Conservation (phyloP, 2,329 filamentous ascomycete species). For the Trichoderma sp. region DNA sequence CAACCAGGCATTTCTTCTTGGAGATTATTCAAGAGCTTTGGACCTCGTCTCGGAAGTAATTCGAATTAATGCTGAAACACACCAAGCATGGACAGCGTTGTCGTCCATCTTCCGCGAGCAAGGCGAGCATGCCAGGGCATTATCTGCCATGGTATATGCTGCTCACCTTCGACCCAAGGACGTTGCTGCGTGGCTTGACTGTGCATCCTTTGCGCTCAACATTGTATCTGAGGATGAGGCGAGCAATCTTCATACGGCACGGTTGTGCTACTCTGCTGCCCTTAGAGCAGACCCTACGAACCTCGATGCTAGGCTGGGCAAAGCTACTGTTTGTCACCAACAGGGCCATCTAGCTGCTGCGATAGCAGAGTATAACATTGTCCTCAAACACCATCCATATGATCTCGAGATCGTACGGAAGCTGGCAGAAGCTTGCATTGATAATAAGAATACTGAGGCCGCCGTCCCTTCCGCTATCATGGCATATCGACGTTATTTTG, state of each 20-base stretch:
- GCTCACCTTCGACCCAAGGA: constrained; percentile 62
- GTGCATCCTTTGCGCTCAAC: constrained; percentile 56
- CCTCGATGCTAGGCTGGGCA: constrained; percentile 56
- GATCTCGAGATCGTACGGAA: constrained; percentile 55
- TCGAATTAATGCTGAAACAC: constrained; percentile 64
- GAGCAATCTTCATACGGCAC: constrained; percentile 51
- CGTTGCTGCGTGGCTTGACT: constrained; percentile 56
- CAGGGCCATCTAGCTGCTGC: constrained; percentile 53
- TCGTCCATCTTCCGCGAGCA: constrained; percentile 60
- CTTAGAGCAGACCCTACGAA: constrained; percentile 56
- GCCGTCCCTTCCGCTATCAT: constrained; percentile 41
- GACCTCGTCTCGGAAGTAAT: constrained; percentile 61
- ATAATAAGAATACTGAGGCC: constrained; percentile 46
- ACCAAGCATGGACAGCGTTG: constrained; percentile 62
- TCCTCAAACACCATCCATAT: constrained; percentile 50
- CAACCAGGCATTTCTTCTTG: constrained; percentile 63
- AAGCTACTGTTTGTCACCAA: constrained; percentile 56
- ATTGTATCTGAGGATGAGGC: constrained; percentile 47
- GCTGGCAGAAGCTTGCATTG: constrained; percentile 55
- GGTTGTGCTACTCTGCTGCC: constrained; percentile 58
- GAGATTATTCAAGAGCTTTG: constrained; percentile 58
- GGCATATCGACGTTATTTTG: constrained; percentile 49
- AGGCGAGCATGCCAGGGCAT: constrained; percentile 54
- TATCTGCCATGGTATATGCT: constrained; percentile 59
- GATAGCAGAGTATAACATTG: constrained; percentile 54